Base-by-base conservation (phyloP, 805 yeast genomes). In the Isabelozyma gotoi region DNA sequence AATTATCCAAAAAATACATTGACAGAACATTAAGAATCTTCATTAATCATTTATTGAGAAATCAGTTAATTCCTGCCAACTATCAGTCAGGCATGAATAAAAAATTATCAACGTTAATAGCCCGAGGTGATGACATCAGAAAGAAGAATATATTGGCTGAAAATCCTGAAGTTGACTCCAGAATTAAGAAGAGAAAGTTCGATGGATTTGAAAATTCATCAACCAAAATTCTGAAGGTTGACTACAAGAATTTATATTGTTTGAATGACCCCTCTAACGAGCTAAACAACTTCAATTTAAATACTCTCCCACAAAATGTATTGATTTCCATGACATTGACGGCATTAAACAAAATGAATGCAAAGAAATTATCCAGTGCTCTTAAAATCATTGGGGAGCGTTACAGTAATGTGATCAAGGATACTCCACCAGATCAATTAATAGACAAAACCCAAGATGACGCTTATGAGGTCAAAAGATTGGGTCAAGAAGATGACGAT, bases 361-460 rank as follows among this genome's bases (percentile, higher is more conserved):
- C 74, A 0, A 68, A 69, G 3, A 76, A 73, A 45, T 69, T 92
- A 19, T 70, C 80, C 12, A 77, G 80, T 42, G 95, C 88, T 2
- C 66, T 90, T 45, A 78, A 80, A n/a, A 80, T 88, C 33, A 78
- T 88, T 5, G 73, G 81, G 12, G 77, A 83, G 8, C 73, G 97
- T 48, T 87, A 85, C 54, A 64, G 73, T 8, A 77, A 76, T 54
- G 68, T 57, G 7, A 27, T 57, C 6, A 19, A 24, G 10, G 41
- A 42, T 14, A 21, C 43, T 19, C 24, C 27, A 24, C 45, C 7
- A 2, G 34, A 43, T 7, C 40, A n/a, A 38, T 7, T 12, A 18
- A 14, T 7, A 35, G 34, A 42, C 16, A 40, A 38, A 31, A 17
- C 14, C 31, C 3, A 7, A n/a, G 24, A 12, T 19, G 37, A 27